These are phyloP conservation scores for Zasmidium angulare DNA, from an alignment of 2,329 filamentous ascomycete species.

Conservation along the genomic window DNA sequence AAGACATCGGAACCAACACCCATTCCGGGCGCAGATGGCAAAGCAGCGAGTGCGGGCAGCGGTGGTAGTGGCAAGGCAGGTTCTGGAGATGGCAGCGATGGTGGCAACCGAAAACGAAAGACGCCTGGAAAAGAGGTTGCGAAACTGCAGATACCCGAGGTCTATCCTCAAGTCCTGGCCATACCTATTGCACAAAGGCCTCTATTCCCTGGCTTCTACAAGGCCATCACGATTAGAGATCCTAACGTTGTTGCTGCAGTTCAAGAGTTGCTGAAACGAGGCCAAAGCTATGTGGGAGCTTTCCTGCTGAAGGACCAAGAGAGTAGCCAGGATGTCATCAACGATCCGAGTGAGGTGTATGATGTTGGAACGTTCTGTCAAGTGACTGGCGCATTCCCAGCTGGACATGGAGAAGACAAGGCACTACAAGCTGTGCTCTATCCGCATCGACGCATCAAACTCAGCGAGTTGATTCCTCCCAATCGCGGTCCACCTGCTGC, in stretches of 20 bases:
- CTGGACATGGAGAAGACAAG: slow-evolving; percentile 70
- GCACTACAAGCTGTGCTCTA: slow-evolving; percentile 91
- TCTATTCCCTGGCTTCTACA: slow-evolving; percentile 97
- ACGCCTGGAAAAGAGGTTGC: slow-evolving; percentile 69
- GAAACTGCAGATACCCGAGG: slow-evolving; percentile 87
- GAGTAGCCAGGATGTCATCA: slow-evolving; percentile 89
- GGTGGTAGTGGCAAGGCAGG: slow-evolving; percentile 46
- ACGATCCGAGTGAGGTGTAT: slow-evolving; percentile 85
- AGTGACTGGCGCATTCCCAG: slow-evolving; percentile 92
- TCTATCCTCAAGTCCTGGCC: slow-evolving; percentile 96
- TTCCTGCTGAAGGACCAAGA: slow-evolving; percentile 97
- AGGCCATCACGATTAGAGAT: slow-evolving; percentile 94
- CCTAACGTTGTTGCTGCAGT: slow-evolving; percentile 89
- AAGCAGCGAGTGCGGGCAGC: slow-evolving; percentile 59
- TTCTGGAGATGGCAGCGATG: slow-evolving; percentile 41
- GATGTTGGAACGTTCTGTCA: slow-evolving; percentile 97
- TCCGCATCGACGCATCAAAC: slow-evolving; percentile 88
- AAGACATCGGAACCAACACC: slow-evolving; percentile 51
- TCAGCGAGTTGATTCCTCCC: slow-evolving; percentile 79
- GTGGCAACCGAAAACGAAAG: slow-evolving; percentile 72
- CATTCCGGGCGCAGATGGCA: slow-evolving; percentile 58
- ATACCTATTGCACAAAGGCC: slow-evolving; percentile 93
- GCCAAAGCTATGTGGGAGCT: slow-evolving; percentile 94
- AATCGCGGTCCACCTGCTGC: slow-evolving; percentile 45
- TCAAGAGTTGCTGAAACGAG: slow-evolving; percentile 92